Evolutionary conservation across 139 green algal species (phyloP).

Genomic region (Axilococcus clingmanii): DNA sequence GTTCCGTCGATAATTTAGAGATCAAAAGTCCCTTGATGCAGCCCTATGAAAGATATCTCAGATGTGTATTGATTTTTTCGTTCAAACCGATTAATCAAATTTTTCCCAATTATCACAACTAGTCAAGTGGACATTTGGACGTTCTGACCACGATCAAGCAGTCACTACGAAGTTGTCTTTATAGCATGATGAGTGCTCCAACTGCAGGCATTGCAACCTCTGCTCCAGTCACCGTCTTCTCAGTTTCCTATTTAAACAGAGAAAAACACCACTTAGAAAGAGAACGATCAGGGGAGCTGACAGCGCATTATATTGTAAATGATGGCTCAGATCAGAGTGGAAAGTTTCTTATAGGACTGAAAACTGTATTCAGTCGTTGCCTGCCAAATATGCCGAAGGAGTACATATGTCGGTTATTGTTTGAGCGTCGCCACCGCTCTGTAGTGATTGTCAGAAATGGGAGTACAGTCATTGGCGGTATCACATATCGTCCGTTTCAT

Average conservation of each 20-base stretch:
- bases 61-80: no score
- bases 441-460: slow-evolving; percentile 49
- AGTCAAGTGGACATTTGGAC: no score
- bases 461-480: slow-evolving; percentile 72
- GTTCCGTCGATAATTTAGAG: no score
- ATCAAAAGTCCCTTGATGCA: no score
- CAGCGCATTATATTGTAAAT: slow-evolving; percentile 29
- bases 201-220: no score
- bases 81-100: no score
- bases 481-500: slow-evolving; percentile 89
- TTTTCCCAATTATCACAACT: no score
- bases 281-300: slow-evolving; percentile 14
- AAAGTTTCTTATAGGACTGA: slow-evolving; percentile 65
- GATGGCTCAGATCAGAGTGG: slow-evolving; percentile 6
- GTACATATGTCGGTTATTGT: slow-evolving; percentile 92
- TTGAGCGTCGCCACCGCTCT: slow-evolving; percentile 66
- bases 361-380: slow-evolving; percentile 92
- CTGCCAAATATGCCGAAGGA: slow-evolving; percentile 98
- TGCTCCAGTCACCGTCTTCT: no score
- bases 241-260: slow-evolving; percentile 18
- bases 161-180: no score
- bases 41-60: no score
- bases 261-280: slow-evolving; percentile 24
- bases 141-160: no score
- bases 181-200: no score